Base-by-base conservation (phyloP, 208 protist species). In the Leishmania amazonensis region DNA sequence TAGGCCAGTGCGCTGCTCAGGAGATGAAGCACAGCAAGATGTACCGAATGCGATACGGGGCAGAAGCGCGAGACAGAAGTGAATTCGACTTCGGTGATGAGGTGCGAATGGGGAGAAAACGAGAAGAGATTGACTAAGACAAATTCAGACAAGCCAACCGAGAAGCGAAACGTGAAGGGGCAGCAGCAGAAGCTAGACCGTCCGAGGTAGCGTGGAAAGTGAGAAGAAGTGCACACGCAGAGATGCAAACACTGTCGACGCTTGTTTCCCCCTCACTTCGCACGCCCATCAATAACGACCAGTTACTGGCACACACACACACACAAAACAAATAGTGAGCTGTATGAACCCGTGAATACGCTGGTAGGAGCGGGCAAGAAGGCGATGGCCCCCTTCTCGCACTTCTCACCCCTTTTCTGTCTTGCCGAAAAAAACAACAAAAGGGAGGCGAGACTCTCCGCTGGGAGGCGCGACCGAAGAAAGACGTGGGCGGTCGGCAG, bases 141-240 rank as follows among this genome's bases (percentile, higher is more conserved):
- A 54, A 75, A 45, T 15, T 21, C 40, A 49, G 28, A 75, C n/a
- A 75, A 40, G 13, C 0, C 13, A 67, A 21, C 31, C 31, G 13
- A 76, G 53, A 4, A 35, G 38, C 62, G 73, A 53, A 15, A 76
- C 6, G 73, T 24, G 53, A 58, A 54, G 31, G n/a, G 24, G 40
- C 40, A 73, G 40, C 67, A 73, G 67, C 62, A 67, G 31, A 67
- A 67, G 62, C 8, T 67, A 67, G 21, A n/a, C 31, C 28, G 31
- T 67, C 40, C 31, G 62, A 24, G 62, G 3, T 31, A 67, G 62
- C 13, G 62, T 21, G 24, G 24, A 31, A n/a, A 21, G 24, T 75
- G 70, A 64, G 51, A 15, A 64, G 28, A 77, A n/a, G 51, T n/a
- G 40, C 74, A 77, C 74, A 60, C 74, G 71, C 57, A 76, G 70